Percentiles rank a stretch among this genome's conserved stretches.
These are phyloP conservation scores for Rhododendron mucronatum DNA, from an alignment of 148 eudicot genomes.

Conservation along the genomic window DNA sequence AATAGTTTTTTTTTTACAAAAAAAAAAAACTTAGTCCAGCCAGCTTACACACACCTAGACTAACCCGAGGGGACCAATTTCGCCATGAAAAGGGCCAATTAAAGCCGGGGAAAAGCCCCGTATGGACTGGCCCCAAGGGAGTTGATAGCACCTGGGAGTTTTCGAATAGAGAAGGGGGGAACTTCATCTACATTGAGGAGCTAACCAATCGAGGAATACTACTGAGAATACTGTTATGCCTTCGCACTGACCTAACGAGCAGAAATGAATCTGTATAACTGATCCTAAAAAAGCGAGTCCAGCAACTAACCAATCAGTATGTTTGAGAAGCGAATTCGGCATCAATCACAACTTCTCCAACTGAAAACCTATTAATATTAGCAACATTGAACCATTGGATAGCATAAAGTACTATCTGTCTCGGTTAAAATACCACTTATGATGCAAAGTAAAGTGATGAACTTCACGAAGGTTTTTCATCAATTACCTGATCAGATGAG, in stretches of 20 bases:
- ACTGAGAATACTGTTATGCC: not conserved
- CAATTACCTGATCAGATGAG: slow-evolving; percentile 59
- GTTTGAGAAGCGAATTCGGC: not conserved
- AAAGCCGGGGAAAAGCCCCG: not conserved
- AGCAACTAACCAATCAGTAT: not conserved
- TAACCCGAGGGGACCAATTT: not conserved
- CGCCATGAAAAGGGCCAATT: not conserved
- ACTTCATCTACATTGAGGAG: not conserved
- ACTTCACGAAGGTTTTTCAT: not conserved
- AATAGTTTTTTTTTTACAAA: not conserved
- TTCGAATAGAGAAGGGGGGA: not conserved
- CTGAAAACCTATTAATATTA: not conserved
- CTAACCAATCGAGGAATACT: not conserved
- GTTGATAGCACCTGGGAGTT: not conserved
- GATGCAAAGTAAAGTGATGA: not conserved
- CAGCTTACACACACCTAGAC: not conserved
- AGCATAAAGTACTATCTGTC: not conserved
- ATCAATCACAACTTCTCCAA: not conserved
- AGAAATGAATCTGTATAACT: not conserved
- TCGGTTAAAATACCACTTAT: not conserved
- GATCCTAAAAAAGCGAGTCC: not conserved
- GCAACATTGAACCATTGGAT: not conserved
- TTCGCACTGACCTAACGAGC: not conserved
- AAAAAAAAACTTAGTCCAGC: not conserved
- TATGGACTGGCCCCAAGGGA: not conserved